These are phyloP conservation scores for Solanum medicagineum DNA, from an alignment of 257 asterid species.

Conservation along the genomic window DNA sequence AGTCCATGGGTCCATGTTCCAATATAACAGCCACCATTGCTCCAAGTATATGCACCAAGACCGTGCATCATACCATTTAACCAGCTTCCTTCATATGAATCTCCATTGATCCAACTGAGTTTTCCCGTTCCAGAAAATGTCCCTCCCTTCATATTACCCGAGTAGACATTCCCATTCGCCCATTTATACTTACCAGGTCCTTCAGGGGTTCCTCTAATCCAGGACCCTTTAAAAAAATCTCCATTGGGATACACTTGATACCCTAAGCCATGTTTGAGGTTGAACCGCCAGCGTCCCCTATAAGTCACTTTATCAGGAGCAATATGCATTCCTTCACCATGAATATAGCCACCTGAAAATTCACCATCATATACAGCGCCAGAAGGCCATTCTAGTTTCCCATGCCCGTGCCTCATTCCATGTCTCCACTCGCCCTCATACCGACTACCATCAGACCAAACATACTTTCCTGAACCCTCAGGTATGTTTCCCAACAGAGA, in stretches of 20 bases:
- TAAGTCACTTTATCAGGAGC: slow-evolving; percentile 35
- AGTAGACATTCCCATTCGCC: slow-evolving; percentile 68
- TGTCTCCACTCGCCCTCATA: slow-evolving; percentile 87
- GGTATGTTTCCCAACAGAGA: slow-evolving; percentile 57
- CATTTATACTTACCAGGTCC: slow-evolving; percentile 92
- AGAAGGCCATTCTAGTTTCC: slow-evolving; percentile 64
- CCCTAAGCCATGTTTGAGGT: slow-evolving; percentile 87
- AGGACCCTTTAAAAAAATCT: slow-evolving; percentile 72
- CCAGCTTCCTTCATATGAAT: slow-evolving; percentile 83
- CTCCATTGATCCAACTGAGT: slow-evolving; percentile 75
- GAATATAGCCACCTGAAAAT: slow-evolving; percentile 76
- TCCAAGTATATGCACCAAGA: slow-evolving; percentile 78
- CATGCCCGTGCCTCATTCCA: slow-evolving; percentile 86
- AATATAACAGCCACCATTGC: slow-evolving; percentile 62
- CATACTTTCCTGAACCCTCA: slow-evolving; percentile 64
- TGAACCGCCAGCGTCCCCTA: slow-evolving; percentile 82
- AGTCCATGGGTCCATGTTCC: slow-evolving; percentile 91
- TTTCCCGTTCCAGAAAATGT: slow-evolving; percentile 85
- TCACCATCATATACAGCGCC: slow-evolving; percentile 85
- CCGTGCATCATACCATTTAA: slow-evolving; percentile 76
- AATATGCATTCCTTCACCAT: slow-evolving; percentile 61
- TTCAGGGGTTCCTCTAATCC: slow-evolving; percentile 89
- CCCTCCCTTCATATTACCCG: slow-evolving; percentile 79
- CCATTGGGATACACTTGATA: slow-evolving; percentile 65
- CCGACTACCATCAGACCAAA: slow-evolving; percentile 80